phyloP scores from a whole-genome alignment of 2,329 filamentous ascomycete genomes.

The Cordyceps javanica region DNA sequence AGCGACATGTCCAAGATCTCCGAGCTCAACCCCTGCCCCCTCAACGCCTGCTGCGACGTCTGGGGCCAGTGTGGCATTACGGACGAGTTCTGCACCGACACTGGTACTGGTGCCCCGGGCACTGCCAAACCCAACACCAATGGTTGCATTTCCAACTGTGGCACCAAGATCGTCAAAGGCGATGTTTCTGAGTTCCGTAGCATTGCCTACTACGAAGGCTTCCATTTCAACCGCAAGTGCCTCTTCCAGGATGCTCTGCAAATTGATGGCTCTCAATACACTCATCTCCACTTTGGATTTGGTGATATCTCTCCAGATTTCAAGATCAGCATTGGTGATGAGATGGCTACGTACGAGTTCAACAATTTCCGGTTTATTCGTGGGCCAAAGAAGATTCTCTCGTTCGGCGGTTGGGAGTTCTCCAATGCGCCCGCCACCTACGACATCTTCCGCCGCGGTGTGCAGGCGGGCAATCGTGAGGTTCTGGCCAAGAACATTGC shows the following conservation, averaged over 20 bases:
- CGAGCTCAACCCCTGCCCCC: conserved; percentile 24
- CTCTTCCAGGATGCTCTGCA: conserved; percentile 20
- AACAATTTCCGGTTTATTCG: conserved; percentile 20
- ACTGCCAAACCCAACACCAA: conserved; percentile 24
- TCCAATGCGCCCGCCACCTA: conserved; percentile 32
- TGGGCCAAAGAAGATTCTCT: conserved; percentile 30
- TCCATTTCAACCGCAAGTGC: conserved; percentile 14
- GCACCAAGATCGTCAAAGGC: conserved; percentile 19
- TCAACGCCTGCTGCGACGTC: conserved; percentile 27
- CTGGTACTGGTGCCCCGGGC: conserved; percentile 29
- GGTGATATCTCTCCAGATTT: conserved; percentile 16
- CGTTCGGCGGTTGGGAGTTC: conserved; percentile 40
- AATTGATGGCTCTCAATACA: conserved; percentile 15
- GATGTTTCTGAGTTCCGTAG: background rate
- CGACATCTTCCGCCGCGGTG: conserved; percentile 30
- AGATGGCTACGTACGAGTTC: conserved; percentile 21
- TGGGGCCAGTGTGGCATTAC: conserved; percentile 38
- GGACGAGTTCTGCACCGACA: conserved; percentile 30
- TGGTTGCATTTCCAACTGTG: conserved; percentile 24
- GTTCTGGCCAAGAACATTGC: conserved; percentile 25
- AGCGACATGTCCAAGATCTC: conserved; percentile 13
- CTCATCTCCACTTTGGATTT: conserved; percentile 23
- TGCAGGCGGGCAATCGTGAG: conserved; percentile 24
- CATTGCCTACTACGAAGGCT: conserved; percentile 21
- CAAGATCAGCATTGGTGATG: conserved; percentile 18